Conservation (phyloP, 2,329 filamentous ascomycete genomes). For the Colletotrichum musicola region DNA sequence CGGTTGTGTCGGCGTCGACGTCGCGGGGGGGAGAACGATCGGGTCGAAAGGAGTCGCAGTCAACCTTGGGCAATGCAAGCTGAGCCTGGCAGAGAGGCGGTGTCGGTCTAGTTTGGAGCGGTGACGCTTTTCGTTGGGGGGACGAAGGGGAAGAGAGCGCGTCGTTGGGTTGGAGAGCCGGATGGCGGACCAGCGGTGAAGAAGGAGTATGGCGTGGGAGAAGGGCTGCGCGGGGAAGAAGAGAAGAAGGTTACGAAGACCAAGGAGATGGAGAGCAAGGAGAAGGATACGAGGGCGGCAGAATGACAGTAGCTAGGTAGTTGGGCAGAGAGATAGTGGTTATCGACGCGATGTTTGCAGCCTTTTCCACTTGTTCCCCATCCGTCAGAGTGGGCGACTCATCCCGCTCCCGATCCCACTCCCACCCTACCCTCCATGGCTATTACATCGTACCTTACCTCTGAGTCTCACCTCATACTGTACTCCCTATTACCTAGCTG, state of each 20-base stretch:
- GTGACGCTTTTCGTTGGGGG: constrained; percentile 34
- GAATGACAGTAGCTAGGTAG: neutral
- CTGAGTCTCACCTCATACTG: too few relatives aligned
- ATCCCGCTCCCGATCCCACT: neutral
- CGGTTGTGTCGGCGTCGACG: too few relatives aligned
- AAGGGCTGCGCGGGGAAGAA: neutral
- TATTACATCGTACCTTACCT: neutral
- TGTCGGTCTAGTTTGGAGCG: neutral
- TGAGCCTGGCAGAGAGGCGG: neutral
- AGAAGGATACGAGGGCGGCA: neutral
- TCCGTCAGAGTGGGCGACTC: constrained; percentile 20
- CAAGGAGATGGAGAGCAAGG: neutral
- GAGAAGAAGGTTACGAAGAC: neutral
- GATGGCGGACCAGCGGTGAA: constrained; percentile 31
- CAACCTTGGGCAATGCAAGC: neutral
- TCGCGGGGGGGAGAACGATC: neutral
- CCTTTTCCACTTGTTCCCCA: constrained; percentile 7
- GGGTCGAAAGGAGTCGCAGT: neutral
- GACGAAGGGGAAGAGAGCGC: neutral
- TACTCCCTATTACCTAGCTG: too few relatives aligned
- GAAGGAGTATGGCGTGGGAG: constrained; percentile 13
- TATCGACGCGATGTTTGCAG: constrained; percentile 33
- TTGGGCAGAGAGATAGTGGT: constrained; percentile 4
- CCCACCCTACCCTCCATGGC: neutral
- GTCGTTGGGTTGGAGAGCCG: constrained; percentile 6